Conservation (phyloP, 768 basidiomycete genomes). For the Leucocoprinus sp. region DNA sequence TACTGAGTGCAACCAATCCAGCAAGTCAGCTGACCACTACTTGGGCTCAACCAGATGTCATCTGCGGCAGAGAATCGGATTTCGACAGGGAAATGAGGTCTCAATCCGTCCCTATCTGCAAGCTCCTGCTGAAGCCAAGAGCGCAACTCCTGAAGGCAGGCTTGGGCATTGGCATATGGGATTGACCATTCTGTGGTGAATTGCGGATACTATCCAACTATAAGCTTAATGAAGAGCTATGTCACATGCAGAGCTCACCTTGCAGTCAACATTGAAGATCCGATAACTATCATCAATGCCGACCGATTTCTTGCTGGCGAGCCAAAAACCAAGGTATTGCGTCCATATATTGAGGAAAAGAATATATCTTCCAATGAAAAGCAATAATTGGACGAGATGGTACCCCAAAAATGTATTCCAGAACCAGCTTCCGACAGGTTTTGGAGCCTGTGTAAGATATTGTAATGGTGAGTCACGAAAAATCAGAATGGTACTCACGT, state of each 20-base stretch:
- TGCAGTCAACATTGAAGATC: conserved; percentile 91
- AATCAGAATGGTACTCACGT: conserved; percentile 38
- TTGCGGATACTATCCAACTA: conserved; percentile 70
- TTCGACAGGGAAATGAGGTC: conserved; percentile 90
- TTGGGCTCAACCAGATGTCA: conserved; percentile 93
- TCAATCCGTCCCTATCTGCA: conserved; percentile 59
- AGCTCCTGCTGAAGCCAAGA: conserved; percentile 65
- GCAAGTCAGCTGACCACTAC: conserved; percentile 66
- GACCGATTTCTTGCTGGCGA: conserved; percentile 44
- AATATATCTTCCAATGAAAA: conserved; percentile 69
- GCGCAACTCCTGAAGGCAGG: conserved; percentile 65
- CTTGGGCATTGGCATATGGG: conserved; percentile 56
- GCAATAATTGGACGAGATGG: conserved; percentile 76
- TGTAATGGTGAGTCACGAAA: conserved; percentile 7
- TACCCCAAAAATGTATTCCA: conserved; percentile 67
- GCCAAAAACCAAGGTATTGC: conserved; percentile 61
- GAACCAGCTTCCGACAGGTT: conserved; percentile 50
- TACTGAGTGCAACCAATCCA: conserved; percentile 99
- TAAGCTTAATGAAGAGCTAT: conserved; percentile 7
- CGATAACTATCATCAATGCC: conserved; percentile 71
- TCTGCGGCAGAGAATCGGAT: conserved; percentile 83
- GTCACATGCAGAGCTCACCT: conserved; percentile 42
- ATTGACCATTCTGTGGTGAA: conserved; percentile 96
- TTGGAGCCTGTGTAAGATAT: conserved; percentile 35
- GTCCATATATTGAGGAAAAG: conserved; percentile 55